phyloP scores from a whole-genome alignment of 83 land plant species.

The Isoetes engelmannii region DNA sequence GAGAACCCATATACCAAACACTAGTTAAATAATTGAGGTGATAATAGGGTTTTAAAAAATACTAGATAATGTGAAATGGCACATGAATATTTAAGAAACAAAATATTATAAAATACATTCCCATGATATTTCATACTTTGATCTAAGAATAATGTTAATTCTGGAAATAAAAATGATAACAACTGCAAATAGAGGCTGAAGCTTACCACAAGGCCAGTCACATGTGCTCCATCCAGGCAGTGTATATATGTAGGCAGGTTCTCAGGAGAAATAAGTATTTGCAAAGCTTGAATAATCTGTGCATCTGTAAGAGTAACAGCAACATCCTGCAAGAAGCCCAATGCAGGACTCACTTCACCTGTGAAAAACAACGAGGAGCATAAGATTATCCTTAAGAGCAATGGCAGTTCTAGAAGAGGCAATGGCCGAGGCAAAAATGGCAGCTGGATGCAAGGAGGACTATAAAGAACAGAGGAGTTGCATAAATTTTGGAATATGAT shows the following conservation, averaged over 20 bases:
- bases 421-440: not conserved
- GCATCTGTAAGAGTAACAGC: slow-evolving; percentile 23
- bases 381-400: not conserved
- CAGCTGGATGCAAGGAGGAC: not conserved
- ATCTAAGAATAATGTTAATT: no score
- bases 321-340: slow-evolving; percentile 19
- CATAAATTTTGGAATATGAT: not conserved
- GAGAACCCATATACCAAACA: no score
- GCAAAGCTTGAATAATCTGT: slow-evolving; percentile 25
- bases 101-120: no score
- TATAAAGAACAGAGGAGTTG: not conserved
- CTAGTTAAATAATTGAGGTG: no score
- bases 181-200: not conserved
- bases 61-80: no score
- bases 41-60: no score
- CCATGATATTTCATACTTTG: no score
- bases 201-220: slow-evolving; percentile 32
- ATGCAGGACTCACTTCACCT: slow-evolving; percentile 14
- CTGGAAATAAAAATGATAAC: not conserved
- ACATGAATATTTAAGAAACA: no score
- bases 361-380: slow-evolving; percentile 5
- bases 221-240: slow-evolving; percentile 29
- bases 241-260: slow-evolving; percentile 30
- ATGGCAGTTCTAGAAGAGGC: not conserved
- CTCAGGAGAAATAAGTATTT: slow-evolving; percentile 29